Conservation (phyloP, 1,284 basidiomycete genomes). For the Ceratobasidium sp. region DNA sequence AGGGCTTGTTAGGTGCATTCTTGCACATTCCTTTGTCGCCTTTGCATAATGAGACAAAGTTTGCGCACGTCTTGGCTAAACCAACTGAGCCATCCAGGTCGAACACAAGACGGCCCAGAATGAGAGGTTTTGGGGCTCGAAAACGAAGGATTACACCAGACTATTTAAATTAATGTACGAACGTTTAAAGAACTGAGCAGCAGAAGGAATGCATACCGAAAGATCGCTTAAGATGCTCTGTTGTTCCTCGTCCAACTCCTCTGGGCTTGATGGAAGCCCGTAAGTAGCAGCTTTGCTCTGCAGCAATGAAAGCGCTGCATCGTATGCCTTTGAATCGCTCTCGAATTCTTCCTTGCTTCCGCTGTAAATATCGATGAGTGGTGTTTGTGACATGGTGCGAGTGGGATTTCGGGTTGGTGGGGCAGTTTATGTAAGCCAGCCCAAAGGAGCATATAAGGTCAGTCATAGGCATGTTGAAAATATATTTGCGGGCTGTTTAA, state of each 20-base stretch:
- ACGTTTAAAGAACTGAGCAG: background rate
- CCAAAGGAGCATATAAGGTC: no score
- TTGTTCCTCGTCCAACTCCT: conserved; percentile 54
- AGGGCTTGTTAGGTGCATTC: conserved; percentile 56
- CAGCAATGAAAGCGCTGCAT: conserved; percentile 49
- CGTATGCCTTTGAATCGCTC: conserved; percentile 48
- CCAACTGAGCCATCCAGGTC: conserved; percentile 51
- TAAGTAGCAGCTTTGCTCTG: conserved; percentile 53
- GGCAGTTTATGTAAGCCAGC: no score
- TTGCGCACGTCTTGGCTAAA: conserved; percentile 55
- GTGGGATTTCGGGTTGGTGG: background rate
- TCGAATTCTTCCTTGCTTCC: conserved; percentile 51
- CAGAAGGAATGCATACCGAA: conserved; percentile 47
- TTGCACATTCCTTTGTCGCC: conserved; percentile 58
- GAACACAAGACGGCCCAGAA: conserved; percentile 52
- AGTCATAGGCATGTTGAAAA: no score
- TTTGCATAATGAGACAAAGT: conserved; percentile 58
- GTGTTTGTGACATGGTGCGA: conserved; percentile 8
- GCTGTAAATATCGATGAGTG: conserved; percentile 54
- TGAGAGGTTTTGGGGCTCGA: conserved; percentile 48
- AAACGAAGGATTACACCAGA: conserved; percentile 49
- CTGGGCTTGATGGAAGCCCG: conserved; percentile 50
- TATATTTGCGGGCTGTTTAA: no score
- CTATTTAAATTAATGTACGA: conserved; percentile 44
- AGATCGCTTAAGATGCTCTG: conserved; percentile 53